Evolutionary conservation across 768 basidiomycete genomes (phyloP), one percentile per base, ranked within the genome.

Genomic region (Cyclocybe cylindracea): DNA sequence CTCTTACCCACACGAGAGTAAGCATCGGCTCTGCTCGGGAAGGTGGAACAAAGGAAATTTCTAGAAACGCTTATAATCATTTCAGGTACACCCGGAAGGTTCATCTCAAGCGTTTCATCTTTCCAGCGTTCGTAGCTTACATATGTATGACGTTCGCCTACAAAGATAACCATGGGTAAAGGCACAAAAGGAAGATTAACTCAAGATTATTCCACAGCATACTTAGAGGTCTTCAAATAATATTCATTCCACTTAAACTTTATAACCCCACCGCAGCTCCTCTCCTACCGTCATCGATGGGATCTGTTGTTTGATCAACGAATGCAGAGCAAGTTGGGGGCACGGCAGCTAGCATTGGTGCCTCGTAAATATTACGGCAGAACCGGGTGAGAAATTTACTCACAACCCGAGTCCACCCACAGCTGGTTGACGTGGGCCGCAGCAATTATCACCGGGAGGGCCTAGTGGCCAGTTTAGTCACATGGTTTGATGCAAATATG

Each of bases 281-380:
- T 24, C 18, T 42, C 10, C 10, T 4, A 2, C 16, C 24, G 13
- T 13, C 24, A 16, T 18, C 1, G 10, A 42, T 19, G 18, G 5
- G 40, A 8, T 29, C 16, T 34, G 16, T 34, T 34, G 31, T 16
- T 14, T 31, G 10, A 6, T 55, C n/a, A 43, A 38, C 53, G 53
- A 48, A 52, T 53, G 54, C 60, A 61, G 33, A 58, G 55, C 16
- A 61, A 42, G 14, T 39, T 50, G 0, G 60, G 57, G 13, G 50
- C 55, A n/a, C 60, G 60, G 50, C 60, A 61, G 48, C 60, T 61
- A 43, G 6, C 11, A 16, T 10, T 6, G 18, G 10, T n/a, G 10
- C 18, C 18, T 18, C 1, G 24, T 7, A 10, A 18, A 18, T 11
- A 43, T 16, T 4, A 16, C 13, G 14, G 18, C 10, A 2, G 18